Conservation (phyloP, 257 asterid species). For the Penstemon eatonii region DNA sequence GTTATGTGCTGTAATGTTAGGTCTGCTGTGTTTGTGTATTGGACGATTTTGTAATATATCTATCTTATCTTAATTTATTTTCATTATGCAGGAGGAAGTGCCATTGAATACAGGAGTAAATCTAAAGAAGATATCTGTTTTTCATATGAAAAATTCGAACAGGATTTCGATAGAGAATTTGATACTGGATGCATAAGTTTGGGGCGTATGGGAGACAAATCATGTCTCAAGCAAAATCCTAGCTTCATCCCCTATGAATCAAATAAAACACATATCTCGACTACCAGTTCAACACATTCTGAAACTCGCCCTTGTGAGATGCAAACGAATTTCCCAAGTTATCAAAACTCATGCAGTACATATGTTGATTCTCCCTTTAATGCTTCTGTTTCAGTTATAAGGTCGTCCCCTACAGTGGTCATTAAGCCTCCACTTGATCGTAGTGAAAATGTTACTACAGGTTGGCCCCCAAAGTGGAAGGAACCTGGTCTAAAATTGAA, state of each 20-base stretch:
- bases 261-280: constrained; percentile 24
- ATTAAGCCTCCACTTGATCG: constrained; percentile 61
- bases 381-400: constrained; percentile 43
- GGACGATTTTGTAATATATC: not conserved
- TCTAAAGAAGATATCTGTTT: constrained; percentile 37
- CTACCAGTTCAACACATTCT: constrained; percentile 36
- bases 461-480: constrained; percentile 36
- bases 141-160: constrained; percentile 42
- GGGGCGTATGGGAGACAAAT: constrained; percentile 39
- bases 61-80: constrained; percentile 25
- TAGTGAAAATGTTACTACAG: constrained; percentile 30
- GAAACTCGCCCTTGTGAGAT: constrained; percentile 40
- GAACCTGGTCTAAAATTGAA: constrained; percentile 33
- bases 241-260: constrained; percentile 46
- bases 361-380: constrained; percentile 39
- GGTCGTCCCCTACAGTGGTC: constrained; percentile 68
- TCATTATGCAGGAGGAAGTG: constrained; percentile 38
- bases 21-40: not conserved
- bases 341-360: constrained; percentile 34
- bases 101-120: constrained; percentile 36
- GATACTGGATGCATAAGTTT: constrained; percentile 30
- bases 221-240: constrained; percentile 40
- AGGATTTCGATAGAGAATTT: constrained; percentile 37
- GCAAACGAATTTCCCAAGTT: constrained; percentile 30
- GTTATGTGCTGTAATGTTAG: constrained; percentile 1